Conservation (phyloP, 1,139 yeast genomes). For the Zygoascus hellenicus region DNA sequence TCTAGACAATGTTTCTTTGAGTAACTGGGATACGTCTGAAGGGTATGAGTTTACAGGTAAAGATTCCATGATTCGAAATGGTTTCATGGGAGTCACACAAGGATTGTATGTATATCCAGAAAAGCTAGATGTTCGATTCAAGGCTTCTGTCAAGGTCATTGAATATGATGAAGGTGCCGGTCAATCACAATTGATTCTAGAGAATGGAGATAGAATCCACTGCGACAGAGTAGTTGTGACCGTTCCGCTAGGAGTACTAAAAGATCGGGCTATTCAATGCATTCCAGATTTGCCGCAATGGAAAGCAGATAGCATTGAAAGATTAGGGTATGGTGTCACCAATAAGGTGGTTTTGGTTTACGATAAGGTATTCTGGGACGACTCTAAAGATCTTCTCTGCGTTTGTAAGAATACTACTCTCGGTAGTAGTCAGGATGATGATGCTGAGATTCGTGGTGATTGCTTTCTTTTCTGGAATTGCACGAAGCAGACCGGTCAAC, state of each 20-base stretch:
- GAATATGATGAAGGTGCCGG: conserved; percentile 30
- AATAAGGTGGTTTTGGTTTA: conserved; percentile 37
- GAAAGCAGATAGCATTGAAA: conserved; percentile 38
- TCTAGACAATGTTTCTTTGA: conserved; percentile 34
- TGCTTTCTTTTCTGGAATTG: conserved; percentile 40
- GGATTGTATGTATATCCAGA: conserved; percentile 39
- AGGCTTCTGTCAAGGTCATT: conserved; percentile 36
- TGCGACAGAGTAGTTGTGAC: conserved; percentile 40
- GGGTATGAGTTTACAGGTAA: conserved; percentile 38
- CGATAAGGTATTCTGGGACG: conserved; percentile 39
- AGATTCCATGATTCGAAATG: conserved; percentile 37
- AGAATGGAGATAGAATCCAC: conserved; percentile 36
- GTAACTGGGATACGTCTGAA: conserved; percentile 41
- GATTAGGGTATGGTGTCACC: conserved; percentile 38
- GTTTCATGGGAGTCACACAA: conserved; percentile 34
- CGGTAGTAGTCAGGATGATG: conserved; percentile 22
- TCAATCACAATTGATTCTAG: conserved; percentile 32
- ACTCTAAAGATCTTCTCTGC: conserved; percentile 33
- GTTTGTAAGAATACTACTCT: conserved; percentile 27
- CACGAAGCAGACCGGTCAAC: conserved; percentile 33
- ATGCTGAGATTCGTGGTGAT: conserved; percentile 31
- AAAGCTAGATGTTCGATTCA: conserved; percentile 38
- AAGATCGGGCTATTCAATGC: conserved; percentile 36
- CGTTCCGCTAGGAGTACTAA: conserved; percentile 40
- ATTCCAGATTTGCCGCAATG: conserved; percentile 41